Conservation (phyloP, 768 basidiomycete species). For the Sarcodon aspratus region DNA sequence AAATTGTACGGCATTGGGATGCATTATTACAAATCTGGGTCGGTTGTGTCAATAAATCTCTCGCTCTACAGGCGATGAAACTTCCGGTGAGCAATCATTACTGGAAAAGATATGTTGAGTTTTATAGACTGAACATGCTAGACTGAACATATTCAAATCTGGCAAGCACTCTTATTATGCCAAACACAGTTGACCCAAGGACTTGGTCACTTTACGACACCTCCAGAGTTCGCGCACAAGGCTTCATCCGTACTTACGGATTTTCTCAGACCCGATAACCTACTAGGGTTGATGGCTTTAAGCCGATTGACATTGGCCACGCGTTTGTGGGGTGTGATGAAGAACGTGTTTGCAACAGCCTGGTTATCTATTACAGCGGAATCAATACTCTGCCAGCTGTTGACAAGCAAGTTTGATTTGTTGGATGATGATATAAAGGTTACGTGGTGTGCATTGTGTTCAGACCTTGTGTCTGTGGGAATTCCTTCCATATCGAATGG, state of each 20-base stretch:
- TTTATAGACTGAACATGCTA: slow-evolving; percentile 9
- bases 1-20: slow-evolving; percentile 28
- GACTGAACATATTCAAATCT: slow-evolving; percentile 30
- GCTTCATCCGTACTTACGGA: slow-evolving; percentile 23
- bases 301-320: slow-evolving; percentile 23
- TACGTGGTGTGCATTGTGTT: slow-evolving; percentile 39
- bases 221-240: slow-evolving; percentile 21
- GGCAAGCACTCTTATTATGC: slow-evolving; percentile 47
- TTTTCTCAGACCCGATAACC: slow-evolving; percentile 17
- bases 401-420: slow-evolving; percentile 32
- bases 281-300: slow-evolving; percentile 4
- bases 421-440: slow-evolving; percentile 24
- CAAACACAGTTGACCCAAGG: slow-evolving; percentile 32
- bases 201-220: slow-evolving; percentile 22
- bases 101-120: background rate
- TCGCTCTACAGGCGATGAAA: slow-evolving; percentile 4
- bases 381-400: slow-evolving; percentile 30
- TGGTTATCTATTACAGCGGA: slow-evolving; percentile 35
- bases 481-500: slow-evolving; percentile 27
- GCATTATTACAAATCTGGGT: slow-evolving; percentile 27
- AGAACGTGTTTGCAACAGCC: slow-evolving; percentile 30
- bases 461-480: slow-evolving; percentile 31
- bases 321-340: slow-evolving; percentile 41
- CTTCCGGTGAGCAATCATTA: background rate
- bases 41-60: slow-evolving; percentile 10